A percentile compares a stretch with the other conserved stretches of the same genome.
These are phyloP conservation scores for Syzygium jambos DNA, from an alignment of 345 rosid species.

Conservation along the genomic window DNA sequence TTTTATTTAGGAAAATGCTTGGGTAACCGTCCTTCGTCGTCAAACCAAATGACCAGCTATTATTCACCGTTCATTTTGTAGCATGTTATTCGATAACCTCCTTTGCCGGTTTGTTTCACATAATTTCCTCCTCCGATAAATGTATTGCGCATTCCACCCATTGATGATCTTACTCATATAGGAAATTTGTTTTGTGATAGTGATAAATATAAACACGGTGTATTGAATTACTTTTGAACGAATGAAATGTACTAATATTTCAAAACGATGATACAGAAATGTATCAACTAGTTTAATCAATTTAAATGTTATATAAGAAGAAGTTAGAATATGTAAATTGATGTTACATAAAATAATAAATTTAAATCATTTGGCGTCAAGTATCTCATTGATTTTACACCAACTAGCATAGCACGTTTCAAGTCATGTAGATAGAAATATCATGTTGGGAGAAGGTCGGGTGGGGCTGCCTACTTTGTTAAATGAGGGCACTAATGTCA, in stretches of 20 bases:
- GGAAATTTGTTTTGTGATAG: neutral
- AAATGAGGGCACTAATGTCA: neutral
- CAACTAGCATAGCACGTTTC: neutral
- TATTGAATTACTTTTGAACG: neutral
- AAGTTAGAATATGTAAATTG: neutral
- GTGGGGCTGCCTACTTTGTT: neutral
- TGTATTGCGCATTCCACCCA: neutral
- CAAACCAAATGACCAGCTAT: too few species aligned
- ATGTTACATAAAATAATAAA: neutral
- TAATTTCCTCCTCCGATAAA: neutral
- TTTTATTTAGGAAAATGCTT: too few species aligned
- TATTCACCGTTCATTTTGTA: too few species aligned
- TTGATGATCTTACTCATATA: neutral
- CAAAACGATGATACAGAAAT: neutral
- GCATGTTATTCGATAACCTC: neutral
- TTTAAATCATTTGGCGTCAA: neutral
- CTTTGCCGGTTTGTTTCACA: neutral
- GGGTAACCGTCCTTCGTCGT: too few species aligned
- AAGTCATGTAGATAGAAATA: neutral
- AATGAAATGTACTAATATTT: neutral
- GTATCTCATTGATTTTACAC: neutral
- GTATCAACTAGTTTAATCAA: neutral
- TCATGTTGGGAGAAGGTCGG: neutral
- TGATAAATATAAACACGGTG: neutral
- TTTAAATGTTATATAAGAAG: neutral